Evolutionary conservation across 345 rosid genomes (phyloP).

Genomic region (Salix arbutifolia): DNA sequence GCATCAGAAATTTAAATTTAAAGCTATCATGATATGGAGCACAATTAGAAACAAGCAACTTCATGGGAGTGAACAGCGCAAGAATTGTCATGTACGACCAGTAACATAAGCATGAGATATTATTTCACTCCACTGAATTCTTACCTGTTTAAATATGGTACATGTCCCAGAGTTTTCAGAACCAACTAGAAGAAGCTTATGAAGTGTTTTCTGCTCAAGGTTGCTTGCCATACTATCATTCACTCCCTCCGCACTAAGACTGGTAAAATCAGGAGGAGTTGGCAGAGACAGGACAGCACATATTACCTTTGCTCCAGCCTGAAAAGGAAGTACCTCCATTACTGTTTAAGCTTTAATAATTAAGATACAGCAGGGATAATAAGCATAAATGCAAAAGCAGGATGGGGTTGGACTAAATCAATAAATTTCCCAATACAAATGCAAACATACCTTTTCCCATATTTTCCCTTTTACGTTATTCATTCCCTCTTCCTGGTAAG

Average conservation of each 20-base stretch:
- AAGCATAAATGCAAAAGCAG: conserved; percentile 6
- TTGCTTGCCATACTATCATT: not conserved
- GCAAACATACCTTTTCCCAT: conserved; percentile 60
- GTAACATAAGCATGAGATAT: not conserved
- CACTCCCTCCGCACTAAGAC: conserved; percentile 30
- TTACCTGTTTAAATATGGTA: conserved; percentile 82
- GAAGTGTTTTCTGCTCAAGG: conserved; percentile 28
- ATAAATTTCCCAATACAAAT: not conserved
- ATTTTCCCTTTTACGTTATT: conserved; percentile 38
- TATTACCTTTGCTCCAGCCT: conserved; percentile 46
- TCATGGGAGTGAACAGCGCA: not conserved
- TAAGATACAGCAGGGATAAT: conserved; percentile 4
- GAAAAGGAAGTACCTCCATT: conserved; percentile 12
- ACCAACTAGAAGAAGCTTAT: conserved; percentile 71
- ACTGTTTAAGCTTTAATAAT: conserved; percentile 9
- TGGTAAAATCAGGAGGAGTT: conserved; percentile 37
- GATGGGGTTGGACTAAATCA: not conserved
- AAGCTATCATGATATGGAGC: not conserved
- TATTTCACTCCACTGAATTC: not conserved
- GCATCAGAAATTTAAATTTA: not conserved
- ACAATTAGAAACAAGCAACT: not conserved
- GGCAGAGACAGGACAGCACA: conserved; percentile 59
- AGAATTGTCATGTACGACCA: not conserved
- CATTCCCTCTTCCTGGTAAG: conserved; percentile 77
- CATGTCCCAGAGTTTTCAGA: conserved; percentile 70